phyloP scores from a whole-genome alignment of 2,329 filamentous ascomycete species.

The Microthyrium microscopicum region DNA sequence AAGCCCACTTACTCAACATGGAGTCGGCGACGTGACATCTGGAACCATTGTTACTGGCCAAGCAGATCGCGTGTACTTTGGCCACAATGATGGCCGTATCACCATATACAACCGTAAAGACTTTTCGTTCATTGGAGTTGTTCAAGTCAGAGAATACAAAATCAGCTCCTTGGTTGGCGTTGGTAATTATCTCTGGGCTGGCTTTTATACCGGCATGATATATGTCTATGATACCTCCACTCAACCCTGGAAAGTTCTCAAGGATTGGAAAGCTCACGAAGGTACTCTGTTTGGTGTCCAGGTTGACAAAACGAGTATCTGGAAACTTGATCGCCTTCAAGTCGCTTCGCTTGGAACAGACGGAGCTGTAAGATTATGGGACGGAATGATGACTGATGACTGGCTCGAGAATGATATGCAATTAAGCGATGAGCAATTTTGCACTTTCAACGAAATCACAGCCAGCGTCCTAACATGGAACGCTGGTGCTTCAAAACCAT shows the following conservation, averaged over 20 bases:
- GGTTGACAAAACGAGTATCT: slow-evolving; percentile 66
- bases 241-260: slow-evolving; percentile 77
- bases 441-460: slow-evolving; percentile 66
- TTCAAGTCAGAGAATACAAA: slow-evolving; percentile 87
- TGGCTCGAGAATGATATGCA: slow-evolving; percentile 91
- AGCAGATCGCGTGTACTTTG: slow-evolving; percentile 69
- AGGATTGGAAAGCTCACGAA: slow-evolving; percentile 88
- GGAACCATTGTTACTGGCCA: slow-evolving; percentile 60
- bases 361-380: slow-evolving; percentile 72
- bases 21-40: slow-evolving; percentile 73
- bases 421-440: slow-evolving; percentile 63
- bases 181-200: slow-evolving; percentile 76
- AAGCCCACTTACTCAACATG: slow-evolving; percentile 51
- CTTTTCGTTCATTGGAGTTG: slow-evolving; percentile 59
- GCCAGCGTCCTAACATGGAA: slow-evolving; percentile 89
- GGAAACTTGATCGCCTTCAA: slow-evolving; percentile 68
- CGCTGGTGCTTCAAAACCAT: slow-evolving; percentile 86
- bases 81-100: slow-evolving; percentile 84
- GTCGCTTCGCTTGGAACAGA: slow-evolving; percentile 79
- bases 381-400: slow-evolving; percentile 82
- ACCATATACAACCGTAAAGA: slow-evolving; percentile 74
- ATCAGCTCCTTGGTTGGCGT: slow-evolving; percentile 76
- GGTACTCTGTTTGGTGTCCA: slow-evolving; percentile 64
- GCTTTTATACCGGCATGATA: slow-evolving; percentile 84
- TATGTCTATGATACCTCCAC: slow-evolving; percentile 76